phyloP scores from a whole-genome alignment of 805 yeast genomes.

The Schizosaccharomyces octosporus region DNA sequence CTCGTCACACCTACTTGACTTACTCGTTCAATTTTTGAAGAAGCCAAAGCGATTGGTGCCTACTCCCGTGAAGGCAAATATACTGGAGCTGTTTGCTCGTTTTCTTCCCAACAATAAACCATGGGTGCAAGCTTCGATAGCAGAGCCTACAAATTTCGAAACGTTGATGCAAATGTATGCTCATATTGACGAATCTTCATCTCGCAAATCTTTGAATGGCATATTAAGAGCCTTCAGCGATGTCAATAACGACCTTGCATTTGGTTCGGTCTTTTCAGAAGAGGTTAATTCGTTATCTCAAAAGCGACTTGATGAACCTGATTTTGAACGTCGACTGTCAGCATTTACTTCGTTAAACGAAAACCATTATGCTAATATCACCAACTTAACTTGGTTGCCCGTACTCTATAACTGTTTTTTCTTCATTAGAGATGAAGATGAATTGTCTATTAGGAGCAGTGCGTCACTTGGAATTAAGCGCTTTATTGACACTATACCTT shows the following conservation, averaged over 20 bases:
- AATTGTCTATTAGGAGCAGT: constrained; percentile 54
- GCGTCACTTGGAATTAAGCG: constrained; percentile 39
- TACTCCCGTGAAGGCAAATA: not conserved
- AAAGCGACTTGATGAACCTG: constrained; percentile 43
- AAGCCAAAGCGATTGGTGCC: constrained; percentile 1
- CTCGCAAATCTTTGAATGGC: not conserved
- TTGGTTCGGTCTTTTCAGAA: constrained; percentile 25
- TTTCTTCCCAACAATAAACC: not conserved
- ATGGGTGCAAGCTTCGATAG: not conserved
- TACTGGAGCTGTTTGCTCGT: not conserved
- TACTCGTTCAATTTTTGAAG: not conserved
- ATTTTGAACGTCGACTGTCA: constrained; percentile 47
- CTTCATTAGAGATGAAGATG: constrained; percentile 54
- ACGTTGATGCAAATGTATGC: not conserved
- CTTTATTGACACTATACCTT: constrained; percentile 26
- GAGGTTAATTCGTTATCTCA: constrained; percentile 48
- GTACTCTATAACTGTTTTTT: constrained; percentile 41
- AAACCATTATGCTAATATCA: constrained; percentile 19
- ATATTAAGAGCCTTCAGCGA: not conserved
- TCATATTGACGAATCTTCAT: not conserved
- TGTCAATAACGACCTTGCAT: constrained; percentile 8
- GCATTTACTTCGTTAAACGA: constrained; percentile 49
- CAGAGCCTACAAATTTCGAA: not conserved
- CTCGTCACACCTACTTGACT: not conserved
- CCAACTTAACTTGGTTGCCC: constrained; percentile 54